Percentiles rank a stretch among this genome's conserved stretches.
Evolutionary conservation across 768 basidiomycete genomes (phyloP).

Genomic region (Candolleomyces eurysporus): DNA sequence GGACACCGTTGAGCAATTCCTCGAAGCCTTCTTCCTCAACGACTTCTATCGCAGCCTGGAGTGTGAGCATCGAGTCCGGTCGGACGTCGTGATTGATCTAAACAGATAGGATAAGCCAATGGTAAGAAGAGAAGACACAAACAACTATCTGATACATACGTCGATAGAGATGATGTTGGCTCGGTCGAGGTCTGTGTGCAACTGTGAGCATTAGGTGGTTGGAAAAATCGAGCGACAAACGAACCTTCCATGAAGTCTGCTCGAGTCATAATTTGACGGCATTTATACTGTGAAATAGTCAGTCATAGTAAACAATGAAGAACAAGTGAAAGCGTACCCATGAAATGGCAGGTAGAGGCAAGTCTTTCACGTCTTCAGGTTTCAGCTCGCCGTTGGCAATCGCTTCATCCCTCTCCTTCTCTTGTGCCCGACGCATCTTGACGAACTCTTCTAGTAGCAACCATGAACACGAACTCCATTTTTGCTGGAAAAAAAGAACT

Average conservation of each 20-base stretch:
- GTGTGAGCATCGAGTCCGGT: slow-evolving; percentile 76
- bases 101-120: not conserved
- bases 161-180: slow-evolving; percentile 51
- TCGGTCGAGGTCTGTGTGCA: not conserved
- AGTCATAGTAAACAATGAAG: not conserved
- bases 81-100: slow-evolving; percentile 74
- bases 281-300: slow-evolving; percentile 47
- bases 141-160: slow-evolving; percentile 29
- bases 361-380: slow-evolving; percentile 31
- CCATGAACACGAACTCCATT: slow-evolving; percentile 84
- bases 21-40: slow-evolving; percentile 77
- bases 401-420: slow-evolving; percentile 38
- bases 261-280: slow-evolving; percentile 80
- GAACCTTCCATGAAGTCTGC: slow-evolving; percentile 68
- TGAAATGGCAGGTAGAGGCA: slow-evolving; percentile 61
- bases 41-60: slow-evolving; percentile 70
- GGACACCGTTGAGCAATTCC: slow-evolving; percentile 68
- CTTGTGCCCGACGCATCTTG: slow-evolving; percentile 50
- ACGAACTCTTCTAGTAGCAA: slow-evolving; percentile 74
- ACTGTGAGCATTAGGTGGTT: not conserved
- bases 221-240: not conserved
- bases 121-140: no score
- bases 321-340: slow-evolving; percentile 40
- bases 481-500: slow-evolving; percentile 47
- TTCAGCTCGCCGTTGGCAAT: slow-evolving; percentile 33